Evolutionary conservation across 1,284 basidiomycete genomes (phyloP), one percentile per base, ranked within the genome.

Genomic region (Malassezia arunalokei): DNA sequence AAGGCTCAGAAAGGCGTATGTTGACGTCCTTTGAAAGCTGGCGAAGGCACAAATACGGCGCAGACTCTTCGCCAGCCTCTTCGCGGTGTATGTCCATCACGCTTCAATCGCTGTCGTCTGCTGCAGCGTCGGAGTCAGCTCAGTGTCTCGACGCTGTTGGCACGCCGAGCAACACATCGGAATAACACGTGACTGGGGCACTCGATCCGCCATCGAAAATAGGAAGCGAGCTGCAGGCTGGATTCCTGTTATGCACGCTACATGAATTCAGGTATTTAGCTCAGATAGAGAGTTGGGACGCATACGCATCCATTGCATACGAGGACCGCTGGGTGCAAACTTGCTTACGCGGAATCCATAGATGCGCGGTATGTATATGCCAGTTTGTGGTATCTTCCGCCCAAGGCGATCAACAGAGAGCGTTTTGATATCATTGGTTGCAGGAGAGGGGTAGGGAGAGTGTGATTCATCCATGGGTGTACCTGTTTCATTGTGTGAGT

Each of bases 241-340:
- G 20, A 24, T 24, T 24, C 20, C 20, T 24, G 20, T 24, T 24
- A 24, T 24, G 20, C 20, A 24, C 20, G 20, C 20, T 24, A 24
- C 20, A 24, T 35, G 33, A 40, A 24, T 27, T 24, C 38, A 47
- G 6, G 33, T 20, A 62, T 92, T 86, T 60, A 95, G 75, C 67
- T 92, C 87, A 53, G 82, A 80, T 9, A 83, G 78, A 47, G 78
- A 81, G 66, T 85, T 82, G 14, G 91, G 91, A 54, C 91, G 77
- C 72, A 88, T 75, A 41, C 91, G 79, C 75, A 96, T 76, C 92
- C 92, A 98, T 63, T 85, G 83, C 92, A 99, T 96, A 56, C 94
- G 79, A 11, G 94, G 92, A 1, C 94, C 94, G 63, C 82, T 86
- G 73, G 89, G 86, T 4, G 79, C 78, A 49, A 77, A 63, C 60